Conservation (phyloP, 2,329 filamentous ascomycete species). For the Claviceps spartinae region DNA sequence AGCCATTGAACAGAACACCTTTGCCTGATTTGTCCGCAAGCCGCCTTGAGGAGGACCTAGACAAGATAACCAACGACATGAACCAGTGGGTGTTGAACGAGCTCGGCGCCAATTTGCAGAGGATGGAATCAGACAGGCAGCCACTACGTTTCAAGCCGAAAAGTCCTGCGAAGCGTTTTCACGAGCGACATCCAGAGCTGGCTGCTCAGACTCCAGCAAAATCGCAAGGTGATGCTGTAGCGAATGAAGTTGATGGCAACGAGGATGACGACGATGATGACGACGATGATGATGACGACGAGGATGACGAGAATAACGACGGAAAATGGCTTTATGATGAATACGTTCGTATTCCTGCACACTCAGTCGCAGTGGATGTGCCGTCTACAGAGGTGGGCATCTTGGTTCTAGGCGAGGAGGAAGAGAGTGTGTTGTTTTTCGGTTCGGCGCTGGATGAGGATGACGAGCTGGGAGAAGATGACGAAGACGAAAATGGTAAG, state of each 20-base stretch:
- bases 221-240: slow-evolving; percentile 16
- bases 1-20: slow-evolving; percentile 11
- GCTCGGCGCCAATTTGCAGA: slow-evolving; percentile 39
- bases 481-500: slow-evolving; percentile 53
- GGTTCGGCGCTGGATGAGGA: slow-evolving; percentile 46
- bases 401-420: slow-evolving; percentile 42
- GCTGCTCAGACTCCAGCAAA: not conserved
- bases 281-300: slow-evolving; percentile 27
- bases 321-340: slow-evolving; percentile 51
- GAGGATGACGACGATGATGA: slow-evolving; percentile 29
- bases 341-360: slow-evolving; percentile 46
- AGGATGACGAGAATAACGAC: slow-evolving; percentile 27
- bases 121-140: slow-evolving; percentile 28
- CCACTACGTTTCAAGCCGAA: slow-evolving; percentile 40
- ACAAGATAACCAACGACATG: slow-evolving; percentile 40
- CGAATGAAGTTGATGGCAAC: slow-evolving; percentile 27
- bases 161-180: slow-evolving; percentile 38
- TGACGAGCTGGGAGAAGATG: slow-evolving; percentile 43
- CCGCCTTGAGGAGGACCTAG: slow-evolving; percentile 29
- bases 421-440: slow-evolving; percentile 48
- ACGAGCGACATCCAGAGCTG: slow-evolving; percentile 38
- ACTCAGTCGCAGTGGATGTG: slow-evolving; percentile 32
- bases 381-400: slow-evolving; percentile 39
- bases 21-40: slow-evolving; percentile 21
- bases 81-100: slow-evolving; percentile 45